Conservation (phyloP, 345 rosid species). For the Hibiscus trionum region DNA sequence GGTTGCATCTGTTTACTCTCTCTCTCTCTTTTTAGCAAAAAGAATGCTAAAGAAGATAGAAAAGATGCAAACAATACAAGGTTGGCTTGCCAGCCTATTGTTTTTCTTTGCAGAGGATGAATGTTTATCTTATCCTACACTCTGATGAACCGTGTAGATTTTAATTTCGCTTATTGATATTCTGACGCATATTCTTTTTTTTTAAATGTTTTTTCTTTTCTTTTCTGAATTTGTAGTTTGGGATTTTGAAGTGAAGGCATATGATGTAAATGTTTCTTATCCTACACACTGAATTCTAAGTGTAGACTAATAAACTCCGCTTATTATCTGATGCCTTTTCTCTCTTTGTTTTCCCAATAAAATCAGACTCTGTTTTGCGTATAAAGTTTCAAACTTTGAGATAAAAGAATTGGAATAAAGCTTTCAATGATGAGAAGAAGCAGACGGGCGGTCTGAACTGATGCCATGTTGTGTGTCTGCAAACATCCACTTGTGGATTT, state of each 20-base stretch:
- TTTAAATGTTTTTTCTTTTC: no score
- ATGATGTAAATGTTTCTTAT: slow-evolving; percentile 45
- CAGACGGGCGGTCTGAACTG: slow-evolving; percentile 94
- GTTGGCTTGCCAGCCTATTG: slow-evolving; percentile 62
- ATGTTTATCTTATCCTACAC: slow-evolving; percentile 37
- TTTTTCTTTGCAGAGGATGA: slow-evolving; percentile 36
- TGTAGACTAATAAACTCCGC: slow-evolving; percentile 38
- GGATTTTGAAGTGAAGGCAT: slow-evolving; percentile 21
- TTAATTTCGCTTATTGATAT: slow-evolving; percentile 42
- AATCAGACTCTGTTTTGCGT: no score
- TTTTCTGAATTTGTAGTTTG: no score
- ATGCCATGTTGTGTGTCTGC: slow-evolving; percentile 90
- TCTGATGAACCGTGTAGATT: slow-evolving; percentile 32
- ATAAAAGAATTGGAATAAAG: no score
- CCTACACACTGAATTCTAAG: slow-evolving; percentile 40
- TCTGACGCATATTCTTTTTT: slow-evolving; percentile 33
- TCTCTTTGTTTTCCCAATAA: background rate
- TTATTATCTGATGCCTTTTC: slow-evolving; percentile 50
- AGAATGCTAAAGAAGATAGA: background rate
- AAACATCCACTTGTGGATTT: slow-evolving; percentile 35
- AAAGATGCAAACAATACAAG: slow-evolving; percentile 26
- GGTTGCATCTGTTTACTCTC: slow-evolving; percentile 48
- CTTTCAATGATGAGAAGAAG: slow-evolving; percentile 57
- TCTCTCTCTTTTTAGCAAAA: slow-evolving; percentile 19
- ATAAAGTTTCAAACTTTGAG: background rate